Conservation (phyloP, 805 yeast species). For the Zygosaccharomyces gambellarensis region DNA sequence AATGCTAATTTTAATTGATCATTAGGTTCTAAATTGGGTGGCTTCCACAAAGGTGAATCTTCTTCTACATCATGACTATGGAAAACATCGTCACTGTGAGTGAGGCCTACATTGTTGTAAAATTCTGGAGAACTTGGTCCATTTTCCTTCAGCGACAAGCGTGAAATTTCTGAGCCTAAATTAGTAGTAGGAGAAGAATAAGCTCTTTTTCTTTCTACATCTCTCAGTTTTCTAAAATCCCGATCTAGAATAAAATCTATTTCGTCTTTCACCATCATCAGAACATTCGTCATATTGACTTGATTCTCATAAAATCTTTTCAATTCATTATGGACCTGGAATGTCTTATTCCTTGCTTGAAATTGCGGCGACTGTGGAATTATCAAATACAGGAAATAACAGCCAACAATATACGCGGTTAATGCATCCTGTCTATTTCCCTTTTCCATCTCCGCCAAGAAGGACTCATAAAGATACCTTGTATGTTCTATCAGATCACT, state of each 20-base stretch:
- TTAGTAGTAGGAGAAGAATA: slow-evolving; percentile 27
- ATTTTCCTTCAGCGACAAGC: slow-evolving; percentile 4
- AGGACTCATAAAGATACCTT: slow-evolving; percentile 34
- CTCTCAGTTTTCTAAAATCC: slow-evolving; percentile 15
- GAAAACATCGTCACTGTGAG: slow-evolving; percentile 9
- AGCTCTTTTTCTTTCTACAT: slow-evolving; percentile 29
- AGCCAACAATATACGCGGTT: slow-evolving; percentile 36
- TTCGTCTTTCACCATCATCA: slow-evolving; percentile 34
- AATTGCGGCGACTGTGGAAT: slow-evolving; percentile 40
- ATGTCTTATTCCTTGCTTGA: slow-evolving; percentile 38
- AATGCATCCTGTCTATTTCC: slow-evolving; percentile 28
- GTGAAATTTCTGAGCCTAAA: slow-evolving; percentile 4
- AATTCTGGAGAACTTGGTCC: slow-evolving; percentile 1
- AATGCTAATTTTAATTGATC: slow-evolving; percentile 36
- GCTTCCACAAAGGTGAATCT: slow-evolving; percentile 35
- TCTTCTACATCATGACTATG: slow-evolving; percentile 25
- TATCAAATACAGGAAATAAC: slow-evolving; percentile 36
- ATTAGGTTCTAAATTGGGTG: slow-evolving; percentile 38
- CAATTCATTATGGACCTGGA: slow-evolving; percentile 35
- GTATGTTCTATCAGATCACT: slow-evolving; percentile 38
- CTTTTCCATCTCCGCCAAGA: slow-evolving; percentile 18
- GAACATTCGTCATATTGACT: slow-evolving; percentile 39
- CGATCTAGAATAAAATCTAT: slow-evolving; percentile 29
- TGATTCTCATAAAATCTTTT: slow-evolving; percentile 37
- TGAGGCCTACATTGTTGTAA: not conserved